A percentile compares a stretch with the other conserved stretches of the same genome.
These are phyloP conservation scores for Senna siamea DNA, from an alignment of 306 rosid genomes.

Conservation along the genomic window DNA sequence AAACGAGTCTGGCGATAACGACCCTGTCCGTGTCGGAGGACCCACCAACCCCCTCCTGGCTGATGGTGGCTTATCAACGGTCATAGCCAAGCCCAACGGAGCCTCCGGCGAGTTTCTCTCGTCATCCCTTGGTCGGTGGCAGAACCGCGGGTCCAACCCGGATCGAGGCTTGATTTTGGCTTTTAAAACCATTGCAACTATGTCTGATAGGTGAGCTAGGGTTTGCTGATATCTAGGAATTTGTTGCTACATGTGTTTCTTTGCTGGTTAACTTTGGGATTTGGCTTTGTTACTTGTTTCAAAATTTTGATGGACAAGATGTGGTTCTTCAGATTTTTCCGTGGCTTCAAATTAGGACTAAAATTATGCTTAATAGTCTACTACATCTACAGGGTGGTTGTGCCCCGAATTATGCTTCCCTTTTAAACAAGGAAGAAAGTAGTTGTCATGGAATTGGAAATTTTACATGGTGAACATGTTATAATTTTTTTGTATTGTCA, in stretches of 20 bases:
- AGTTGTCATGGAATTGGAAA: neutral
- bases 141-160: conserved; percentile 94
- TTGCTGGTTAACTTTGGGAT: neutral
- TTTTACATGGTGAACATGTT: neutral
- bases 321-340: neutral
- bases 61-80: conserved; percentile 88
- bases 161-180: conserved; percentile 91
- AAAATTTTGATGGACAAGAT: neutral
- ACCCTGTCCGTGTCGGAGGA: conserved; percentile 89
- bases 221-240: conserved; percentile 42
- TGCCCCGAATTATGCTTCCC: neutral
- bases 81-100: conserved; percentile 92
- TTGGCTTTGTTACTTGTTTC: neutral
- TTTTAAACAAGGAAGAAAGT: neutral
- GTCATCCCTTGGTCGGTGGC: conserved; percentile 80
- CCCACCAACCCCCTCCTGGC: conserved; percentile 82
- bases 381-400: neutral
- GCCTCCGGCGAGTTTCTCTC: conserved; percentile 71
- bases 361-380: neutral
- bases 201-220: conserved; percentile 81
- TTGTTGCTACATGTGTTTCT: neutral
- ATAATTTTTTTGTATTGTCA: neutral
- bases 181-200: conserved; percentile 90
- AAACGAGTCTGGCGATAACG: conserved; percentile 91
- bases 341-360: neutral